phyloP scores from a whole-genome alignment of 2,329 filamentous ascomycete genomes.

The Cytospora chrysosperma region DNA sequence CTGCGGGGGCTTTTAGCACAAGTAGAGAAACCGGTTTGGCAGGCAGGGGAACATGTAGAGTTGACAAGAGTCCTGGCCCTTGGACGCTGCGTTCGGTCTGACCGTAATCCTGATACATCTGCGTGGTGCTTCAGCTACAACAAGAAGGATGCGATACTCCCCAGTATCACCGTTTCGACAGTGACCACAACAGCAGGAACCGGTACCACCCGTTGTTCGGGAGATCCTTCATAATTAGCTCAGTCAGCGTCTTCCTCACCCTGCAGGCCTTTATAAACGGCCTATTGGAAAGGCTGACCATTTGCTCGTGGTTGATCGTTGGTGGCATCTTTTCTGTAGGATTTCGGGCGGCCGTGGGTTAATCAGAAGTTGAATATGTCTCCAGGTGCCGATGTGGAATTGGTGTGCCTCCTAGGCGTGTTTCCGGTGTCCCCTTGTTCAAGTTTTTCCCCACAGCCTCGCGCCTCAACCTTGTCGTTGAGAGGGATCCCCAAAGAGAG shows the following conservation, averaged over 20 bases:
- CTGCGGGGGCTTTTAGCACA: not conserved
- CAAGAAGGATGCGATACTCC: not conserved
- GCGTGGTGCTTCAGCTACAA: constrained; percentile 7
- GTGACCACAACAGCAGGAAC: constrained; percentile 1
- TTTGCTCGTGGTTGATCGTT: constrained; percentile 31
- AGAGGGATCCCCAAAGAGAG: not conserved
- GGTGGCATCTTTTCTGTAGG: constrained; percentile 29
- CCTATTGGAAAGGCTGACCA: constrained; percentile 31
- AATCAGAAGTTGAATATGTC: constrained; percentile 6
- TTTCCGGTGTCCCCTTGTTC: not conserved
- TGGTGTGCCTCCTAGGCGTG: constrained; percentile 14
- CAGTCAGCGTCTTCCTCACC: constrained; percentile 30
- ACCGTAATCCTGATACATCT: constrained; percentile 25
- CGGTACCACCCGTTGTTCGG: constrained; percentile 29
- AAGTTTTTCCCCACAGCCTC: not conserved
- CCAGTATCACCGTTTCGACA: not conserved
- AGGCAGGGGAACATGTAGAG: constrained; percentile 21
- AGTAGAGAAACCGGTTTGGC: not conserved
- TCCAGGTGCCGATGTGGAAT: not conserved
- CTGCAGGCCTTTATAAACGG: constrained; percentile 31
- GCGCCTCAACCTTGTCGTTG: not conserved
- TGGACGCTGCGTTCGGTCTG: constrained; percentile 30
- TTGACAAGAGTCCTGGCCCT: constrained; percentile 30
- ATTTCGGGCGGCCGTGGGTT: constrained; percentile 27
- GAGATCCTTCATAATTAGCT: constrained; percentile 31